These are phyloP conservation scores for Carex sylvatica DNA, from an alignment of 202 grass and related monocot genomes.

Conservation along the genomic window DNA sequence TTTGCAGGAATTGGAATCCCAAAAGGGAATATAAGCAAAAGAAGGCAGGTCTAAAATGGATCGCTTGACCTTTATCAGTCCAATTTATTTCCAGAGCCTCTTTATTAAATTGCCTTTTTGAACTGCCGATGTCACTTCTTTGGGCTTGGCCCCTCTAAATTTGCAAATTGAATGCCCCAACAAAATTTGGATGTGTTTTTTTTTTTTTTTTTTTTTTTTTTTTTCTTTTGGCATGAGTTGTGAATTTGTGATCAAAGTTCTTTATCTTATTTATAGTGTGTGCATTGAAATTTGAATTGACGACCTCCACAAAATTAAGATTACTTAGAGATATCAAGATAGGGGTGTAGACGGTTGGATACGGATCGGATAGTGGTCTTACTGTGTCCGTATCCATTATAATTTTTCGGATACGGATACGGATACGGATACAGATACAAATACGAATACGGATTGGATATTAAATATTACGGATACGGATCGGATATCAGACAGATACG, in stretches of 20 bases:
- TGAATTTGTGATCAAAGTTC: too few relatives aligned
- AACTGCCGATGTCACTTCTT: background rate
- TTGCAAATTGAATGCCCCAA: background rate
- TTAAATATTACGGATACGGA: too few relatives aligned
- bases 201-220: too few relatives aligned
- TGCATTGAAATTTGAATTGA: too few relatives aligned
- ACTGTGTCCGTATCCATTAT: too few relatives aligned
- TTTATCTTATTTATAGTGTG: too few relatives aligned
- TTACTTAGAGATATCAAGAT: background rate
- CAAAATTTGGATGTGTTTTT: background rate
- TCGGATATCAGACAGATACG: too few relatives aligned
- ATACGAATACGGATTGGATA: too few relatives aligned
- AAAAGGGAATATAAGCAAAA: slow-evolving; percentile 7
- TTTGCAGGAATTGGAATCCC: background rate
- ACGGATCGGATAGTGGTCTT: too few relatives aligned
- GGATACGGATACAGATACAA: too few relatives aligned
- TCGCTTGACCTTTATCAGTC: background rate
- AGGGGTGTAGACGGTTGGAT: too few relatives aligned
- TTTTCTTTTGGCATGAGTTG: background rate
- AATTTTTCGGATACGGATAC: too few relatives aligned
- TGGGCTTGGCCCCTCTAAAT: background rate
- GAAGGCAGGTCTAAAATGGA: background rate
- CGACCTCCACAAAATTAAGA: background rate
- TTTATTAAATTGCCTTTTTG: background rate
- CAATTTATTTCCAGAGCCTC: background rate